Base-by-base conservation (phyloP, 2,329 filamentous ascomycete genomes). In the Colletotrichum sp. region DNA sequence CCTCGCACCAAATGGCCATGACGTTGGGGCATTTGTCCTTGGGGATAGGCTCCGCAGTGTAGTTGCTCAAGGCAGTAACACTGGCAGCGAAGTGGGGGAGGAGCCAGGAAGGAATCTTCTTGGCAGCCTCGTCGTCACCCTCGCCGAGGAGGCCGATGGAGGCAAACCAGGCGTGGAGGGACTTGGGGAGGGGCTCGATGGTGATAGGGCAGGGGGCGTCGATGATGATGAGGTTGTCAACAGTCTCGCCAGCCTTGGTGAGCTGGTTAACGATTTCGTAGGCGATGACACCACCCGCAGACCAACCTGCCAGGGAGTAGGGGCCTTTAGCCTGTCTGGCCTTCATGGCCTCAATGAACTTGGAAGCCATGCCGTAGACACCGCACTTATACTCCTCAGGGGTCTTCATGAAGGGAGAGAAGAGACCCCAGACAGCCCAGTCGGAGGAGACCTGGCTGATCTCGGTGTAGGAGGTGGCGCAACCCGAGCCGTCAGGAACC, bases 241-340 rank as follows among this genome's bases (percentile, higher is more conserved):
- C 91, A 22, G 81, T 81, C 60, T 94, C 90, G 19, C 90, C 90
- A 5, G 87, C 87, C 77, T 88, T 87, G 74, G 88, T 88, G 19
- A 94, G 87, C 77, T 93, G 90, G 70, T 89, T 89, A 19, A 91
- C 89, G 12, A 92, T 91, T 79, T 94, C 92, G 80, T 91, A 95
- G 57, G 93, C 93, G 75, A 93, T 92, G 64, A 95, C 93, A 44
- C 94, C 94, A 30, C 94, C 94, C 2, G 93, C 94, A n/a, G 91
- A 94, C 94, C 94, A 96, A 28, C 94, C 94, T 19, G 91, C 90
- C 1, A 95, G 84, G 67, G 89, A 88, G 83, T 94, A 95, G 1
- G 93, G 92, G 0, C 94, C 94, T 27, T 86, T 80, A 5, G 93
- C 91, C 83, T 95, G 93, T 67, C 93, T 92, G 7, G 91, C 90